Conservation (phyloP, 75 land plant species). For the Pinus tabuliformis region DNA sequence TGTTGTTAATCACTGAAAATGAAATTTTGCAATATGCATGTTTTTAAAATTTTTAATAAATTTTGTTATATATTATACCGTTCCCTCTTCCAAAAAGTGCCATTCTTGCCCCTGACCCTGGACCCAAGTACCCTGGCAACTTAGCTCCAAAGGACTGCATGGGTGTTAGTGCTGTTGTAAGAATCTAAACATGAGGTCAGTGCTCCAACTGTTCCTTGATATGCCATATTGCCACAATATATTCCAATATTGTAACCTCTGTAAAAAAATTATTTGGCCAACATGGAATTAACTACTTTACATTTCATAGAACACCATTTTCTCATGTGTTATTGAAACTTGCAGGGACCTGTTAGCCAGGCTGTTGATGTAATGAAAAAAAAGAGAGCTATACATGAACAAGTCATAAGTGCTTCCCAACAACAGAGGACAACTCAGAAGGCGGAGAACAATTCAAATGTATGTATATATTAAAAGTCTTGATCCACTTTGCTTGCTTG, state of each 20-base stretch:
- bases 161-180: no score
- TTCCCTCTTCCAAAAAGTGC: no score
- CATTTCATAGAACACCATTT: background rate
- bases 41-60: no score
- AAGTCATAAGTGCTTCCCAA: conserved; percentile 57
- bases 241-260: background rate
- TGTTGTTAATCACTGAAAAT: no score
- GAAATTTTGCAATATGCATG: no score
- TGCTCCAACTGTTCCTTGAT: no score
- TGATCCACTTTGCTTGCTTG: background rate
- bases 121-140: no score
- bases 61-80: no score
- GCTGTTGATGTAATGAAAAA: conserved; percentile 95
- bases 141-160: no score
- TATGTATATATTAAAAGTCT: background rate
- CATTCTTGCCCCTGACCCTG: no score
- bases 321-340: conserved; percentile 3
- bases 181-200: no score
- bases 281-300: background rate
- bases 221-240: no score
- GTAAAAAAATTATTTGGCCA: background rate
- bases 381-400: conserved; percentile 87
- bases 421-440: conserved; percentile 39
- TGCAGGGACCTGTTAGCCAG: conserved; percentile 55
- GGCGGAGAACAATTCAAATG: background rate